These are phyloP conservation scores for Iris macrosiphon DNA, from an alignment of 106 monocot species.

Conservation along the genomic window DNA sequence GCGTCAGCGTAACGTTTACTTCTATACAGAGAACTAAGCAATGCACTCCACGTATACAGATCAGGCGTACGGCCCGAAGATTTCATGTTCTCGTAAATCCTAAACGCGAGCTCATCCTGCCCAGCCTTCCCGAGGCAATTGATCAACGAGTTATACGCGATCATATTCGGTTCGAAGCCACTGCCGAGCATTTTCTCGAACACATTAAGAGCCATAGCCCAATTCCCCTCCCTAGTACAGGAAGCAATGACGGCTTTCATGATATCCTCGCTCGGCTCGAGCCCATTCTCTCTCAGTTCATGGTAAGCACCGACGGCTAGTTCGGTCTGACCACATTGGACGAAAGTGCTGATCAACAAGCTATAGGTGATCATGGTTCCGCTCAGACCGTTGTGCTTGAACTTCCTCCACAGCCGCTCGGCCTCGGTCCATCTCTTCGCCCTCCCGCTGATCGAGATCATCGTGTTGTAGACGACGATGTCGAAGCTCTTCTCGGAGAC, in stretches of 20 bases:
- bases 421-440: conserved; percentile 58
- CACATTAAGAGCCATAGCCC: conserved; percentile 45
- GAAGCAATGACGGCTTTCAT: conserved; percentile 85
- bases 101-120: conserved; percentile 57
- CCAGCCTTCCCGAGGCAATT: conserved; percentile 91
- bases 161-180: conserved; percentile 59
- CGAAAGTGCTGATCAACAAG: conserved; percentile 73
- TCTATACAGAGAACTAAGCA: conserved; percentile 74
- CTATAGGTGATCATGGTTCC: conserved; percentile 67
- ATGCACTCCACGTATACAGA: conserved; percentile 80
- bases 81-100: conserved; percentile 53
- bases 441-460: conserved; percentile 69
- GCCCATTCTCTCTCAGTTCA: conserved; percentile 58
- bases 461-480: conserved; percentile 83
- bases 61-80: conserved; percentile 54
- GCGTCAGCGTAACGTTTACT: conserved; percentile 43
- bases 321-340: conserved; percentile 77
- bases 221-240: conserved; percentile 84
- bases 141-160: conserved; percentile 75
- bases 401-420: conserved; percentile 65
- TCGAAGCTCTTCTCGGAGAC: conserved; percentile 38
- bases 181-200: conserved; percentile 53
- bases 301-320: conserved; percentile 67
- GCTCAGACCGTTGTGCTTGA: conserved; percentile 34
- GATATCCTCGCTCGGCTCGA: conserved; percentile 59